Percentiles rank a stretch among this genome's conserved stretches.
phyloP scores from a whole-genome alignment of 1,284 basidiomycete genomes.

The Leccinum ponderosum region DNA sequence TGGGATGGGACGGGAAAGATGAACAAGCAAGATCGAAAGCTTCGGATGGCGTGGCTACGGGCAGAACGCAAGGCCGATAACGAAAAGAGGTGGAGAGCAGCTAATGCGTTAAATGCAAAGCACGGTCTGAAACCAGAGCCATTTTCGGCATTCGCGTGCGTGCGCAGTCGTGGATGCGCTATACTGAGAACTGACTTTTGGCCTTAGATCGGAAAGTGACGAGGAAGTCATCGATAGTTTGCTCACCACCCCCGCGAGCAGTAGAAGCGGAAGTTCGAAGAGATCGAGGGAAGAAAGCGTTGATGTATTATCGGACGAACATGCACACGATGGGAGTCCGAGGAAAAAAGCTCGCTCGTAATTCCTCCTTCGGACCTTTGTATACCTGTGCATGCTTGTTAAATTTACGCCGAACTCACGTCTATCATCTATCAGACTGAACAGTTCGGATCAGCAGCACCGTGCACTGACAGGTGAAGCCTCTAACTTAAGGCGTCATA shows the following conservation, averaged over 20 bases:
- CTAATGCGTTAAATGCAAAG: slow-evolving; percentile 14
- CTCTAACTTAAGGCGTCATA: slow-evolving; percentile 40
- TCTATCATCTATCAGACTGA: not conserved
- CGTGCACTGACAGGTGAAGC: not conserved
- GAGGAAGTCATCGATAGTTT: slow-evolving; percentile 28
- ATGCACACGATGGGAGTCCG: not conserved
- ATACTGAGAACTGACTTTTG: not conserved
- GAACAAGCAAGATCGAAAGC: slow-evolving; percentile 32
- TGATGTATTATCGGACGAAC: slow-evolving; percentile 1
- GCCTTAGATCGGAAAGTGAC: slow-evolving; percentile 24
- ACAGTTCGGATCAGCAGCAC: not conserved
- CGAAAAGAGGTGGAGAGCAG: slow-evolving; percentile 22
- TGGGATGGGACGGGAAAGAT: slow-evolving; percentile 36
- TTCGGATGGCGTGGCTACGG: slow-evolving; percentile 37
- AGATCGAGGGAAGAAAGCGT: slow-evolving; percentile 9
- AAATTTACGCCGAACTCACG: not conserved
- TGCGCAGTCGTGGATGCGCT: slow-evolving; percentile 1
- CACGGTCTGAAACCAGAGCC: slow-evolving; percentile 16
- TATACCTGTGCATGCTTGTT: not conserved
- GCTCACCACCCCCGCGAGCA: slow-evolving; percentile 27
- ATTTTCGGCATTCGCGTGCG: slow-evolving; percentile 23
- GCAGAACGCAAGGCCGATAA: slow-evolving; percentile 23
- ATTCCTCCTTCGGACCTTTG: slow-evolving; percentile 1
- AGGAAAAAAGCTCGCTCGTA: slow-evolving; percentile 20
- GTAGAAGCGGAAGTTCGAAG: slow-evolving; percentile 17